Base-by-base conservation (phyloP, 768 basidiomycete genomes). In the Tricholoma matsutake region DNA sequence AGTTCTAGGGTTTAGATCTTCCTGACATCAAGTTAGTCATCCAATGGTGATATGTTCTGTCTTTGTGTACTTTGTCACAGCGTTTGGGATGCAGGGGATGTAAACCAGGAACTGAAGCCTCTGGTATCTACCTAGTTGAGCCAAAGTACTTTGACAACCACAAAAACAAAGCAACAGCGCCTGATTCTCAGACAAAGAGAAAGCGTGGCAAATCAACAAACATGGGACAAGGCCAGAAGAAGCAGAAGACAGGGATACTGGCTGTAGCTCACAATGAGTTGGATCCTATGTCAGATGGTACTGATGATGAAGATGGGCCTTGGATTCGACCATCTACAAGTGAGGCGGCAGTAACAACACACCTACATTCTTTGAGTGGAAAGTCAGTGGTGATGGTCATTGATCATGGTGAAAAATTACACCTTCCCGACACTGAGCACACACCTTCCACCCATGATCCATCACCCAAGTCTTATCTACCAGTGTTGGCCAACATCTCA, bases 1-100 rank as follows among this genome's bases (percentile, higher is more conserved):
- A 35, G 34, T 35, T 35, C 34, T 31, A 62, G 61, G 61, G 57
- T 14, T 29, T 62, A 13, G 67, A 68, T 43, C 16, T 66, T 20
- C 57, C 60, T 3, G 57, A 68, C 39, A 45, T 68, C 22, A 28
- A 58, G 29, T 56, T 64, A 3, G 56, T 65, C 31, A 55, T 67
- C 11, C 68, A 68, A 39, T 68, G 60, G 60, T 6, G 35, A 31
- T 61, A 59, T 29, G 35, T 47, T 0, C 13, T n/a, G 13, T 62
- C 58, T 0, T 54, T 69, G 7, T 64, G 61, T 58, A 64, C 63
- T 0, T 53, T 67, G n/a, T 13, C 54, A 18, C 64, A 69, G 37
- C 60, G 57, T 0, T 41, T 65, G 37, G 66, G 68, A 2, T 54
- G 61, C 11, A 13, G 39, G 39, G 39, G 39, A 16, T 13, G 14